Percentiles rank a stretch among this genome's conserved stretches.
phyloP scores from a whole-genome alignment of 768 basidiomycete species.

The Rhodosporidiobolus odoratus region DNA sequence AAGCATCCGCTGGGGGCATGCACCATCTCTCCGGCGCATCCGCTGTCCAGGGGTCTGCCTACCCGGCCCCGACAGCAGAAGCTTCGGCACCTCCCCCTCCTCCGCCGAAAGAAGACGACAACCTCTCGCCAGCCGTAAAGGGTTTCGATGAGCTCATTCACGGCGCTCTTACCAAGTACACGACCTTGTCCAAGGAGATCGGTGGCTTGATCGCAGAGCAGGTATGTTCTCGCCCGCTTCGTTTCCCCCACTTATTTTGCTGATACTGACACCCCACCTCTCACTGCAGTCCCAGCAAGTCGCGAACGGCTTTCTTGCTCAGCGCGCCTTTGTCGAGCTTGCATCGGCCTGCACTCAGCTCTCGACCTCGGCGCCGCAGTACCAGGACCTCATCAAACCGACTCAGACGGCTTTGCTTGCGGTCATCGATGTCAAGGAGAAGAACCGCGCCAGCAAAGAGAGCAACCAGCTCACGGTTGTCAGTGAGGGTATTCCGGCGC shows the following conservation, averaged over 20 bases:
- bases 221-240: slow-evolving; percentile 52
- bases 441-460: slow-evolving; percentile 73
- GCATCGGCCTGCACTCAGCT: slow-evolving; percentile 76
- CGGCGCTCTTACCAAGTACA: slow-evolving; percentile 66
- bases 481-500: slow-evolving; percentile 71
- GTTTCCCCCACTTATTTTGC: not conserved
- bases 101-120: slow-evolving; percentile 32
- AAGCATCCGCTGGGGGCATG: slow-evolving; percentile 41
- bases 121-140: slow-evolving; percentile 57
- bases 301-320: slow-evolving; percentile 60
- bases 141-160: slow-evolving; percentile 71
- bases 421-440: slow-evolving; percentile 75
- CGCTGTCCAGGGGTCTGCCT: slow-evolving; percentile 40
- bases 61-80: slow-evolving; percentile 42
- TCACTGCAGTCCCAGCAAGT: slow-evolving; percentile 60
- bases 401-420: slow-evolving; percentile 67
- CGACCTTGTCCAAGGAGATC: slow-evolving; percentile 65
- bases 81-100: slow-evolving; percentile 40
- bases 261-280: not conserved
- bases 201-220: slow-evolving; percentile 71
- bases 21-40: slow-evolving; percentile 39
- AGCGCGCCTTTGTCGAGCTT: slow-evolving; percentile 64
- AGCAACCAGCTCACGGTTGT: slow-evolving; percentile 71
- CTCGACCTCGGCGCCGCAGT: slow-evolving; percentile 46
- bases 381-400: slow-evolving; percentile 60